phyloP scores from a whole-genome alignment of 257 asterid genomes.

The Ligustrum vulgare region DNA sequence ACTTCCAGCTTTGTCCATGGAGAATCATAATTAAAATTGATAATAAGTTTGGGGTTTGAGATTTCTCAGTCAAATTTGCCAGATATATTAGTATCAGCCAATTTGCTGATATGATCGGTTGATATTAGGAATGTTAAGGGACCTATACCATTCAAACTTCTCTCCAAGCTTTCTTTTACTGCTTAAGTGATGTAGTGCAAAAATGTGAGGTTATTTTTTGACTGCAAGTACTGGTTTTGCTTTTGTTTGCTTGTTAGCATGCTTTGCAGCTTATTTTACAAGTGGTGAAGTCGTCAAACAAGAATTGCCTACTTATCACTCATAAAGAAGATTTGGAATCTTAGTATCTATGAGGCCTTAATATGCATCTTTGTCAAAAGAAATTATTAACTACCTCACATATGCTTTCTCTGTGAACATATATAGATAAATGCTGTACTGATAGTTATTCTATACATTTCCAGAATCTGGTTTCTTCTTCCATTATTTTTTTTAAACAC shows the following conservation, averaged over 20 bases:
- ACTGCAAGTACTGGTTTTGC: not conserved
- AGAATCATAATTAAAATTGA: not conserved
- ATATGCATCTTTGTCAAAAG: not conserved
- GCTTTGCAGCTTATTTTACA: not conserved
- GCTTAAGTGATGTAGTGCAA: not conserved
- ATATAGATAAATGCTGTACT: not conserved
- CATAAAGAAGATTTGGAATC: not conserved
- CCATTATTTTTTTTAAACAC: not conserved
- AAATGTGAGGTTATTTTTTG: not conserved
- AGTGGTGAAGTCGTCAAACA: not conserved
- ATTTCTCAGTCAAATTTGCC: not conserved
- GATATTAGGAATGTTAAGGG: not conserved
- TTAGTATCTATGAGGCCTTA: not conserved
- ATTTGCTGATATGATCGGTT: not conserved
- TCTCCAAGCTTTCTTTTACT: not conserved
- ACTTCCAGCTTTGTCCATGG: not conserved
- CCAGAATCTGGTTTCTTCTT: not conserved
- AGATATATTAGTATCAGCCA: not conserved
- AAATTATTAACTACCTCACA: not conserved
- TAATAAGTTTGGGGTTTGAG: not conserved
- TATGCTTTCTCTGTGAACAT: not conserved
- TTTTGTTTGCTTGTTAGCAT: not conserved
- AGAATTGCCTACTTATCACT: not conserved
- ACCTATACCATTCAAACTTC: not conserved
- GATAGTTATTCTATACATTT: constrained; percentile 3